Percentiles rank a stretch among this genome's conserved stretches.
phyloP scores from a whole-genome alignment of 2,329 filamentous ascomycete genomes.

The Colletotrichum ledebouriae region DNA sequence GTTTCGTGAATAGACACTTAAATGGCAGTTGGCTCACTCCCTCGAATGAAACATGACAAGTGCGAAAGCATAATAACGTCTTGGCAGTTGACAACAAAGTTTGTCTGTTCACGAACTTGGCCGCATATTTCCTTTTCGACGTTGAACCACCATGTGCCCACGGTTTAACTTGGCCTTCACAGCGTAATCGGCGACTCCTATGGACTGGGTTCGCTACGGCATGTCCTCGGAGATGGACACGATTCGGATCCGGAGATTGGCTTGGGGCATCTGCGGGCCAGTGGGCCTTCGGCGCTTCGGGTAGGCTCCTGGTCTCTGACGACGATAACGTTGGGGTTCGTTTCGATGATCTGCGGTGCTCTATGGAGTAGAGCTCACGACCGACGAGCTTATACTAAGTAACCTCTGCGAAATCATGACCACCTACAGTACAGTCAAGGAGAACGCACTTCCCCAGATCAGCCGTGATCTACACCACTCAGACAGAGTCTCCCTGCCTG shows the following conservation, averaged over 20 bases:
- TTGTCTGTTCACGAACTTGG: too few relatives aligned
- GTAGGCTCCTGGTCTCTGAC: background rate
- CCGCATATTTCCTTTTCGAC: too few relatives aligned
- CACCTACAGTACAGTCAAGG: background rate
- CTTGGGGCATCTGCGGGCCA: background rate
- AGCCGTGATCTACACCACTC: background rate
- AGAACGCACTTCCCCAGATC: background rate
- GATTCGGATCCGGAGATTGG: too few relatives aligned
- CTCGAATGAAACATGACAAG: too few relatives aligned
- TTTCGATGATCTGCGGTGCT: constrained; percentile 15
- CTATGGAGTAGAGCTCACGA: background rate
- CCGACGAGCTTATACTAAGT: background rate
- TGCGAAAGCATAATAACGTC: too few relatives aligned
- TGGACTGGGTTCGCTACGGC: too few relatives aligned
- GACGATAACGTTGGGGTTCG: constrained; percentile 16
- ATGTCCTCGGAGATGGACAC: too few relatives aligned
- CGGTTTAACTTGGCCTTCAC: too few relatives aligned
- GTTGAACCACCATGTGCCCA: too few relatives aligned
- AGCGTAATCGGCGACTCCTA: too few relatives aligned
- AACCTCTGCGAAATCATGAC: background rate
- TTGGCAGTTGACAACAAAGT: too few relatives aligned
- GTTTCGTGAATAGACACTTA: background rate
- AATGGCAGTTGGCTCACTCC: too few relatives aligned
- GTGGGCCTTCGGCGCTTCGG: background rate
- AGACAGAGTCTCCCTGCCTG: background rate